Conservation (phyloP, 2,329 filamentous ascomycete species). For the Colletotrichum higginsianum region DNA sequence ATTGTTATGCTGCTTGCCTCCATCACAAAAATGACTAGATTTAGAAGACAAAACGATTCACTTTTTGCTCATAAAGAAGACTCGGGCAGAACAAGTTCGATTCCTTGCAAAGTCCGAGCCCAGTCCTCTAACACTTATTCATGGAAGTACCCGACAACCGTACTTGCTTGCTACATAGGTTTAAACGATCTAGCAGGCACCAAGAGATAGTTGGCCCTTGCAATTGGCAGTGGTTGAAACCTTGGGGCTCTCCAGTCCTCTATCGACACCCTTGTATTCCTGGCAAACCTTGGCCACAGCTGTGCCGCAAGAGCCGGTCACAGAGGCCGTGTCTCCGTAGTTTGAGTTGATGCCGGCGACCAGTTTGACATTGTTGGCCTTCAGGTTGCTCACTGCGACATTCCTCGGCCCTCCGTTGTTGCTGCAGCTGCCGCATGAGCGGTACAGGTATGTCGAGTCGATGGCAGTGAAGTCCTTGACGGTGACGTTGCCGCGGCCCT, state of each 20-base stretch:
- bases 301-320: constrained; percentile 45
- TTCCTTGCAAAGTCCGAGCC: too few species aligned
- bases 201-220: constrained; percentile 39
- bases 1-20: too few species aligned
- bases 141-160: too few species aligned
- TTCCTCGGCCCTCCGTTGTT: constrained; percentile 41
- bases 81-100: too few species aligned
- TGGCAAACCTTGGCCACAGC: constrained; percentile 43
- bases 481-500: constrained; percentile 51
- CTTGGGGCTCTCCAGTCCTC: constrained; percentile 39
- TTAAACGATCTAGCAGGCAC: constrained; percentile 18
- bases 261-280: constrained; percentile 43
- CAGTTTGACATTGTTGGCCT: constrained; percentile 45
- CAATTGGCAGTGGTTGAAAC: constrained; percentile 42
- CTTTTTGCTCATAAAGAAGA: too few species aligned
- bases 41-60: too few species aligned
- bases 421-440: constrained; percentile 61
- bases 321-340: constrained; percentile 48
- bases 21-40: too few species aligned
- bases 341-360: constrained; percentile 61
- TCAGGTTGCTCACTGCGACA: constrained; percentile 41
- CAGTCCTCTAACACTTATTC: too few species aligned
- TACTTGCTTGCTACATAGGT: too few species aligned
- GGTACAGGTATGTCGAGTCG: constrained; percentile 60
- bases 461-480: constrained; percentile 54